These are phyloP conservation scores for Phallus indusiatus DNA, from an alignment of 768 basidiomycete species.

Conservation along the genomic window DNA sequence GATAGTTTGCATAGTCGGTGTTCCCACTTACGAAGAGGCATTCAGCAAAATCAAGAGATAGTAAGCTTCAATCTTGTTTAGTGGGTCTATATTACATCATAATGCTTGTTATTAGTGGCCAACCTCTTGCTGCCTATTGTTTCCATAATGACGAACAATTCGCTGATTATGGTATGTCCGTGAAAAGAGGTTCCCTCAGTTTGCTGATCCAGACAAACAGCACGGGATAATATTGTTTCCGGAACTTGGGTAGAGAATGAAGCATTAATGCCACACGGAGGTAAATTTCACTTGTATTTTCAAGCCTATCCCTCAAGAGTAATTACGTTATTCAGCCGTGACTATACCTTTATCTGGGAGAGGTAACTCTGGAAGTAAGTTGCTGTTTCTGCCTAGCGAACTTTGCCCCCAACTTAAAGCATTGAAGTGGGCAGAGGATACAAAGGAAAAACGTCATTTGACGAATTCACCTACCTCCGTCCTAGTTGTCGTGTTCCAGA, in stretches of 20 bases:
- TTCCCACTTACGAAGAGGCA: constrained; percentile 61
- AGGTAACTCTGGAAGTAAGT: too few species aligned
- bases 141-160: constrained; percentile 53
- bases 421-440: too few species aligned
- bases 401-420: too few species aligned
- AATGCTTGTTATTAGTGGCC: constrained; percentile 36
- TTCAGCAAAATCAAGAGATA: constrained; percentile 56
- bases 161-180: constrained; percentile 49
- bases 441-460: too few species aligned
- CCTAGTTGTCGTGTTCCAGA: too few species aligned
- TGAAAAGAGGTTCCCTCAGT: not conserved
- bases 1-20: constrained; percentile 62
- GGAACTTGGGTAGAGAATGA: constrained; percentile 69
- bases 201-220: constrained; percentile 24
- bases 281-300: too few species aligned
- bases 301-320: too few species aligned
- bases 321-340: too few species aligned
- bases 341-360: too few species aligned
- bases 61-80: constrained; percentile 24
- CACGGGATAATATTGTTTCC: constrained; percentile 61
- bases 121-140: constrained; percentile 70
- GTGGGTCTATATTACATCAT: not conserved
- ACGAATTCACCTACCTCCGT: too few species aligned
- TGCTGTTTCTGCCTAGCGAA: too few species aligned
- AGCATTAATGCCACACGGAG: constrained; percentile 33